phyloP scores from a whole-genome alignment of 1,139 yeast genomes.

The Magnusiomyces magnusii region DNA sequence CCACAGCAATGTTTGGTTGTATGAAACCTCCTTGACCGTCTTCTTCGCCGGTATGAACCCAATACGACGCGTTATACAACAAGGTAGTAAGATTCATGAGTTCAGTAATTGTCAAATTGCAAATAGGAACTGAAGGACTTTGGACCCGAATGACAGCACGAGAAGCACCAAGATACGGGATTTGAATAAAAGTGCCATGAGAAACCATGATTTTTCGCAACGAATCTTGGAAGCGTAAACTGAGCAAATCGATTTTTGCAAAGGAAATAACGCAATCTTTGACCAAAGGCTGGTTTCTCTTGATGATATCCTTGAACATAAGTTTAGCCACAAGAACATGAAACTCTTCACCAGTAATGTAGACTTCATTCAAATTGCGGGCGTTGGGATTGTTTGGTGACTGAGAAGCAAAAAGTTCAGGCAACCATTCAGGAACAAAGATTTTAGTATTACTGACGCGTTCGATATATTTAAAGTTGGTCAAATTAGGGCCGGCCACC shows the following conservation, averaged over 20 bases:
- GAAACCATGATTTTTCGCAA: constrained; percentile 47
- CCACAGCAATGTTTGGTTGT: constrained; percentile 22
- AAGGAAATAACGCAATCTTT: constrained; percentile 42
- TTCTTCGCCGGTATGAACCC: constrained; percentile 27
- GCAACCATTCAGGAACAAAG: constrained; percentile 55
- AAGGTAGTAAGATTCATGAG: constrained; percentile 42
- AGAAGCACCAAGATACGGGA: constrained; percentile 52
- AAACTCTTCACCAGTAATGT: constrained; percentile 19
- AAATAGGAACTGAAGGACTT: constrained; percentile 46
- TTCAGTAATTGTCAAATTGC: constrained; percentile 50
- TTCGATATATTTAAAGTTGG: constrained; percentile 53
- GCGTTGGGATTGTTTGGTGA: constrained; percentile 9
- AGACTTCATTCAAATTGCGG: not conserved
- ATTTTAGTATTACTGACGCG: constrained; percentile 54
- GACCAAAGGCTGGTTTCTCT: constrained; percentile 41
- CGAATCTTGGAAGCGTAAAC: constrained; percentile 29
- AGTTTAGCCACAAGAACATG: constrained; percentile 41
- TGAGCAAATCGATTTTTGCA: constrained; percentile 43
- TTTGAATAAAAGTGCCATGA: constrained; percentile 59
- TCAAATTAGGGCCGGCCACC: constrained; percentile 56
- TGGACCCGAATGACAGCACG: constrained; percentile 44
- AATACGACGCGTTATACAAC: constrained; percentile 37
- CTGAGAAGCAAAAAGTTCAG: constrained; percentile 41
- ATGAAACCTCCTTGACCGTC: constrained; percentile 20
- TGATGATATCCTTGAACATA: constrained; percentile 33